Evolutionary conservation across 768 basidiomycete species (phyloP).

Genomic region (Pleurotus platypus): DNA sequence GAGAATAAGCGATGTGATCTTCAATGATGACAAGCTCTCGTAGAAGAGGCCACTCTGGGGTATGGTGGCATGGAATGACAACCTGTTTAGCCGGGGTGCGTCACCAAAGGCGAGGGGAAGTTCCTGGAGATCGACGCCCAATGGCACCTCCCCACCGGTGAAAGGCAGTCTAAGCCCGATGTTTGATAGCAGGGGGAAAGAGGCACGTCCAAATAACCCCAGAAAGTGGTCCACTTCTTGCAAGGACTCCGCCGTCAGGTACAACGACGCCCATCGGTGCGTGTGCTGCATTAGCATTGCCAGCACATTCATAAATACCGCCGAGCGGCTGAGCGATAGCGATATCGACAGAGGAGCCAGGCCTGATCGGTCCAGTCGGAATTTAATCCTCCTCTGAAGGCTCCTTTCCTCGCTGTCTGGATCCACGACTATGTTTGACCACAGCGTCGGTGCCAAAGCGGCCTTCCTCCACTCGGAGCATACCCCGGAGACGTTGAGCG

Average conservation of each 20-base stretch:
- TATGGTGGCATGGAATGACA: slow-evolving; percentile 32
- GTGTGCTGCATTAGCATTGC: slow-evolving; percentile 33
- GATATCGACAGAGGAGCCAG: slow-evolving; percentile 40
- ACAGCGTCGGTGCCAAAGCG: slow-evolving; percentile 45
- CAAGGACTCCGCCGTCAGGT: slow-evolving; percentile 33
- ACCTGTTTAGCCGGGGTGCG: slow-evolving; percentile 29
- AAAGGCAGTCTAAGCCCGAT: background rate
- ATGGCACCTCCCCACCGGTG: background rate
- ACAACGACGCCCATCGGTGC: slow-evolving; percentile 41
- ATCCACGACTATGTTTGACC: slow-evolving; percentile 55
- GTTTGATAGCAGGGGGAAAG: slow-evolving; percentile 29
- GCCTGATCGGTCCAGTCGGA: slow-evolving; percentile 50
- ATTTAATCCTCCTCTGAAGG: slow-evolving; percentile 35
- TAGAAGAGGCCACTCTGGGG: slow-evolving; percentile 23
- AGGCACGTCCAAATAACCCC: slow-evolving; percentile 24
- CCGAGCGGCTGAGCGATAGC: slow-evolving; percentile 31
- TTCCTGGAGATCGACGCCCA: slow-evolving; percentile 7
- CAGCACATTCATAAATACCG: slow-evolving; percentile 31
- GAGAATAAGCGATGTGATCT: slow-evolving; percentile 31
- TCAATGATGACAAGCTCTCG: slow-evolving; percentile 20
- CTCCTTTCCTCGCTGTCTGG: slow-evolving; percentile 32
- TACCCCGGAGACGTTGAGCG: slow-evolving; percentile 53
- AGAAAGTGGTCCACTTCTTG: slow-evolving; percentile 36
- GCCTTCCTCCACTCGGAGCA: slow-evolving; percentile 59
- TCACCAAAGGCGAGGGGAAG: slow-evolving; percentile 26